phyloP scores from a whole-genome alignment of 306 rosid species.

The Senna siamea region DNA sequence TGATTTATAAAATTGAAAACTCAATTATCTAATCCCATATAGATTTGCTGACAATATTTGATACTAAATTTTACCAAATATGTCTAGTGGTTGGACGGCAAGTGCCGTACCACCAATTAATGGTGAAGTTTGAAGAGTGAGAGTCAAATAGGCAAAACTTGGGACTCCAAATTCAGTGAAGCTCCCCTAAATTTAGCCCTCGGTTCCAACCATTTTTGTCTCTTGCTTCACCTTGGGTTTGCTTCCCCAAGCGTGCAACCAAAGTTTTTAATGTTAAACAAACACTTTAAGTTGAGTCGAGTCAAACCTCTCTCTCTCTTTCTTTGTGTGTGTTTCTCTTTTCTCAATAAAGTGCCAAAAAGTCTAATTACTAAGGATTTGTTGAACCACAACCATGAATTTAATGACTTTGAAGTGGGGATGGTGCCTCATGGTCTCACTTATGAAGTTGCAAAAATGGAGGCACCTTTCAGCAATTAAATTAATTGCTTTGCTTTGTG shows the following conservation, averaged over 20 bases:
- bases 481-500: constrained; percentile 37
- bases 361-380: constrained; percentile 27
- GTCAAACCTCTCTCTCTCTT: constrained; percentile 73
- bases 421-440: constrained; percentile 8
- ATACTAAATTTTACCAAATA: constrained; percentile 43
- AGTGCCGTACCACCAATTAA: constrained; percentile 54
- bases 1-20: no score
- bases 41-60: constrained; percentile 35
- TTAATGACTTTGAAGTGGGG: constrained; percentile 35
- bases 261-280: constrained; percentile 42
- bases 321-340: no score
- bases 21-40: background rate
- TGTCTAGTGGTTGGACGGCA: constrained; percentile 53
- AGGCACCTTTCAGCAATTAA: constrained; percentile 32
- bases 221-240: constrained; percentile 72
- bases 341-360: no score
- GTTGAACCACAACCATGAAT: constrained; percentile 15
- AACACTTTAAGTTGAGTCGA: background rate
- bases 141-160: constrained; percentile 66
- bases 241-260: constrained; percentile 75
- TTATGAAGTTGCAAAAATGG: constrained; percentile 30
- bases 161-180: constrained; percentile 79
- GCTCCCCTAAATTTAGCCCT: constrained; percentile 77
- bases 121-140: constrained; percentile 15
- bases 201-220: constrained; percentile 81